Conservation (phyloP, 2,329 filamentous ascomycete species). For the Bipolaris sorokiniana region DNA sequence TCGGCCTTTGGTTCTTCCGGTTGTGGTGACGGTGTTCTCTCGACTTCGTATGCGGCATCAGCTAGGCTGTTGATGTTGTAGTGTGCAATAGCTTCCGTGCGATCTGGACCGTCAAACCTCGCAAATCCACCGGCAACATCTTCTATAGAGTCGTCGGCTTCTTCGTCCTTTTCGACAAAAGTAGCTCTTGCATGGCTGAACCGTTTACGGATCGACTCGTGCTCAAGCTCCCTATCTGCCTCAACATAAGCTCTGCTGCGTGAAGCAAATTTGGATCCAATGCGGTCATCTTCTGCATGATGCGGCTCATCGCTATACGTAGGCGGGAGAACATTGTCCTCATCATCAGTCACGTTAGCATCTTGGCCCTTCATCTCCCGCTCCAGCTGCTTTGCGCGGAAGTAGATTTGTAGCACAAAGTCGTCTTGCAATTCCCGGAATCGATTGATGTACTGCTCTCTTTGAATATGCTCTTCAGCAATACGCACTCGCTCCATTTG, state of each 20-base stretch:
- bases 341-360: constrained; percentile 51
- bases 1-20: constrained; percentile 19
- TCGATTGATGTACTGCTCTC: constrained; percentile 46
- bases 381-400: constrained; percentile 47
- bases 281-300: constrained; percentile 33
- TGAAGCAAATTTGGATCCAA: constrained; percentile 48
- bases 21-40: constrained; percentile 37
- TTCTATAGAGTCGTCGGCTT: constrained; percentile 42
- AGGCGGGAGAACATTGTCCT: constrained; percentile 46
- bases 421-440: constrained; percentile 43
- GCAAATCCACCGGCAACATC: constrained; percentile 47
- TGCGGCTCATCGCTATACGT: constrained; percentile 39
- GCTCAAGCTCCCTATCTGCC: constrained; percentile 45
- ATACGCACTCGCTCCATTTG: constrained; percentile 45
- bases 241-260: constrained; percentile 51
- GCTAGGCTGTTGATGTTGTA: constrained; percentile 46
- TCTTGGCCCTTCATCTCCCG: constrained; percentile 44
- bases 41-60: constrained; percentile 44
- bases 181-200: constrained; percentile 31
- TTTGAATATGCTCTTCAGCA: constrained; percentile 45
- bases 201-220: constrained; percentile 33
- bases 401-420: constrained; percentile 46
- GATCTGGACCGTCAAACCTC: constrained; percentile 49
- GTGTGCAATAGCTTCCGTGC: constrained; percentile 49
- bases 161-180: constrained; percentile 40